These are phyloP conservation scores for Cordia subcordata DNA, from an alignment of 257 asterid species.

Conservation along the genomic window DNA sequence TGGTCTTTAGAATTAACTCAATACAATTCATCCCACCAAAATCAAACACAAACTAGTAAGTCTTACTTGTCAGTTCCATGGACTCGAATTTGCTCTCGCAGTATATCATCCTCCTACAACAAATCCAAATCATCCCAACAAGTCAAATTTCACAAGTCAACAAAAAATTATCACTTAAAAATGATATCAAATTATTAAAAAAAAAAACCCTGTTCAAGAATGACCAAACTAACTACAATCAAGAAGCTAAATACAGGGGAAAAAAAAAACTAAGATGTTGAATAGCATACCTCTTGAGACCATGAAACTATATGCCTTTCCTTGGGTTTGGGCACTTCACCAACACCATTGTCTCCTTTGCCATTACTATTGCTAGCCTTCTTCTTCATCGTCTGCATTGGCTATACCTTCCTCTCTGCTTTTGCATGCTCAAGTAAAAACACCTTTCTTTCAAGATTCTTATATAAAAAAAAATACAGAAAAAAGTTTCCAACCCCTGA, in stretches of 20 bases:
- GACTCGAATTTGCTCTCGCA: conserved; percentile 82
- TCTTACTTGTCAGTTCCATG: conserved; percentile 90
- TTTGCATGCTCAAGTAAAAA: conserved; percentile 74
- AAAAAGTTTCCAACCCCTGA: conserved; percentile 16
- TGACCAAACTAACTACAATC: not conserved
- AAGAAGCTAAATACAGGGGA: not conserved
- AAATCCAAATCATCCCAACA: conserved; percentile 16
- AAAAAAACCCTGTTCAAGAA: not conserved
- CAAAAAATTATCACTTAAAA: not conserved
- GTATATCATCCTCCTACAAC: conserved; percentile 93
- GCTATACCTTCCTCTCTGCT: conserved; percentile 34
- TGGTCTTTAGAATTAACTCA: not conserved
- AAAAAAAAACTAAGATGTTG: not conserved
- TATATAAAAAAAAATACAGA: conserved; percentile 28
- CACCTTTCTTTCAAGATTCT: conserved; percentile 30
- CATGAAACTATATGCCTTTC: conserved; percentile 97
- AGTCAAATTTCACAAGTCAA: conserved; percentile 9
- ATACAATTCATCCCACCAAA: not conserved
- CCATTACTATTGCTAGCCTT: conserved; percentile 27
- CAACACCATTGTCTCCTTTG: not conserved
- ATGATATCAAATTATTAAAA: not conserved
- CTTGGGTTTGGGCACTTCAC: conserved; percentile 56
- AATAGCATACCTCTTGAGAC: conserved; percentile 82
- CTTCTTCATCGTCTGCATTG: conserved; percentile 69
- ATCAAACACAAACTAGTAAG: conserved; percentile 25